Evolutionary conservation across 768 basidiomycete genomes (phyloP).

Genomic region (Tulasnella sp.): DNA sequence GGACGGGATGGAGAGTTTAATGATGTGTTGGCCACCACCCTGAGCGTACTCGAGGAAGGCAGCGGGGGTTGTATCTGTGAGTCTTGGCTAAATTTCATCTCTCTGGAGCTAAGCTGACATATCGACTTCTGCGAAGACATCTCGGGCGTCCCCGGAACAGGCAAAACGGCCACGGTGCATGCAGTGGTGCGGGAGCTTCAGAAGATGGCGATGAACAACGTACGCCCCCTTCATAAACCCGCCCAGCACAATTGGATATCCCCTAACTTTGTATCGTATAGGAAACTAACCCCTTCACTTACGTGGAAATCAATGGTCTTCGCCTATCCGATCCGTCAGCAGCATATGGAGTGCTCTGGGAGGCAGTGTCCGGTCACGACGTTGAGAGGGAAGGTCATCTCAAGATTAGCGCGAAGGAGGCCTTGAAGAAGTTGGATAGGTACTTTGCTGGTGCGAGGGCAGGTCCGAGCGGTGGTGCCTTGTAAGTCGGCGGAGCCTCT

Average conservation of each 20-base stretch:
- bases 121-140: constrained; percentile 63
- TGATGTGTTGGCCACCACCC: constrained; percentile 72
- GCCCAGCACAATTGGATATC: background rate
- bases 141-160: constrained; percentile 97
- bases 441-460: constrained; percentile 75
- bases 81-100: constrained; percentile 43
- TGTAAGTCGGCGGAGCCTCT: constrained; percentile 55
- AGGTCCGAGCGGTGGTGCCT: constrained; percentile 83
- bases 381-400: constrained; percentile 63
- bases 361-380: constrained; percentile 84
- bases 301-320: constrained; percentile 97
- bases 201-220: constrained; percentile 80
- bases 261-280: constrained; percentile 43
- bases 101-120: background rate
- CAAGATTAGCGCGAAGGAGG: constrained; percentile 75
- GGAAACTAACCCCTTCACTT: constrained; percentile 94
- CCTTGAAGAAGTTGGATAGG: constrained; percentile 72
- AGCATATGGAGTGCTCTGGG: constrained; percentile 92
- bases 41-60: constrained; percentile 86
- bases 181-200: constrained; percentile 88
- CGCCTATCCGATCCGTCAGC: constrained; percentile 90
- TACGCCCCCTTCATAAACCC: too few relatives aligned
- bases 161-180: constrained; percentile 98
- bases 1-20: constrained; percentile 87
- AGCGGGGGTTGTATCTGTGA: constrained; percentile 94